A percentile compares a stretch with the other conserved stretches of the same genome.
phyloP scores from a whole-genome alignment of 345 rosid genomes.

The Gossypium stocksii region DNA sequence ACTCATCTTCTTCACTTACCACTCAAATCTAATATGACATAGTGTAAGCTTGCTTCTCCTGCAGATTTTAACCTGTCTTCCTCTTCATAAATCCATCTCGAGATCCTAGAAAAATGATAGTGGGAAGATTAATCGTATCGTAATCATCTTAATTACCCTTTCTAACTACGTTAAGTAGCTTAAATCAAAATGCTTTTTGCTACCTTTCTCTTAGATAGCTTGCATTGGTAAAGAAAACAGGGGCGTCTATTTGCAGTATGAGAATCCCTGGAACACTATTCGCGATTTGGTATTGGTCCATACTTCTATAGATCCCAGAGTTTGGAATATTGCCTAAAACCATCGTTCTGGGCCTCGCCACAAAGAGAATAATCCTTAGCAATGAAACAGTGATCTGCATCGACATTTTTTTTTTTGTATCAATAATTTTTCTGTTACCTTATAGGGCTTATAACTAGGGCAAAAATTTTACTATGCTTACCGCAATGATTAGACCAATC shows the following conservation, averaged over 20 bases:
- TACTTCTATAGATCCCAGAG: conserved; percentile 64
- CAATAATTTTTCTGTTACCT: not conserved
- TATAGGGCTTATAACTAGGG: no score
- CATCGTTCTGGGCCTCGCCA: conserved; percentile 76
- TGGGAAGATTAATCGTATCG: not conserved
- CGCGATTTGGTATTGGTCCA: conserved; percentile 73
- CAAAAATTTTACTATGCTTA: conserved; percentile 21
- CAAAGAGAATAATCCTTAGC: conserved; percentile 57
- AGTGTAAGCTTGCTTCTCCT: conserved; percentile 60
- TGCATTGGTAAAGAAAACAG: conserved; percentile 83
- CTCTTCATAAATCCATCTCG: conserved; percentile 85
- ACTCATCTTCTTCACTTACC: conserved; percentile 32
- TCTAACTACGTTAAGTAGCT: not conserved
- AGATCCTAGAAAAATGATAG: conserved; percentile 42
- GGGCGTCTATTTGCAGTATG: conserved; percentile 78
- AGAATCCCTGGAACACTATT: conserved; percentile 62
- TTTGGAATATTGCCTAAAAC: conserved; percentile 79
- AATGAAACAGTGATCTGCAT: conserved; percentile 64
- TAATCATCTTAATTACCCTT: not conserved
- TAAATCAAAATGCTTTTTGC: not conserved
- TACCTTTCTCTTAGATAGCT: conserved; percentile 93
- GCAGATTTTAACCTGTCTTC: conserved; percentile 57
- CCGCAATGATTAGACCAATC: conserved; percentile 68
- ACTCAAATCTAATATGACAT: conserved; percentile 70
- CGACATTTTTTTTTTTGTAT: not conserved